Percentiles rank a stretch among this genome's conserved stretches.
Conservation (phyloP, 208 protist genomes). For the Leishmania turanica region DNA sequence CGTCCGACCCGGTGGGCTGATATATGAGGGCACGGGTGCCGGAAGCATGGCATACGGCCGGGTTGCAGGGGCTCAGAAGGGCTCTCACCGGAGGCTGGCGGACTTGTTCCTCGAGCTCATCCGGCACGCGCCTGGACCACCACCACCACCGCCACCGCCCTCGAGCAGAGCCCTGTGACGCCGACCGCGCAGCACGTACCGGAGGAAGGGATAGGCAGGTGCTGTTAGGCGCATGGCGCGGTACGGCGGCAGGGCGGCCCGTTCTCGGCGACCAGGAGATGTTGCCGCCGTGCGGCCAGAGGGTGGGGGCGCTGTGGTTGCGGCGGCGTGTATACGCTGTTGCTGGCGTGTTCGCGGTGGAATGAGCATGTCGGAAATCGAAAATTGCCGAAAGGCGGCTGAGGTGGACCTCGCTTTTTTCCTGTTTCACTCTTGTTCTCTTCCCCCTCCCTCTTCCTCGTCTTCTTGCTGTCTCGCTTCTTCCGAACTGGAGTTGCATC, state of each 20-base stretch:
- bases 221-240: not conserved
- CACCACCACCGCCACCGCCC: no score
- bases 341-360: not conserved
- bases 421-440: no score
- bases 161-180: no score
- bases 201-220: no score
- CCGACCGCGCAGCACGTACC: no score
- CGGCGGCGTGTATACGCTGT: not conserved
- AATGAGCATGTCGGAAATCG: no score
- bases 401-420: no score
- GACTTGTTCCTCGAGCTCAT: not conserved
- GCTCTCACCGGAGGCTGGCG: not conserved
- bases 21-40: not conserved
- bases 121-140: not conserved
- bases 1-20: not conserved
- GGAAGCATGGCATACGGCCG: not conserved
- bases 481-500: not conserved
- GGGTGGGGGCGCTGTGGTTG: not conserved
- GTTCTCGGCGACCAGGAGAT: not conserved
- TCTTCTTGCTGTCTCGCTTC: not conserved
- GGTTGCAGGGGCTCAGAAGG: not conserved
- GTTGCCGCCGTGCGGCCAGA: not conserved
- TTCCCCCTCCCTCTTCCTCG: not conserved
- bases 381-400: no score
- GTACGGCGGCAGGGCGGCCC: not conserved